Evolutionary conservation across 768 basidiomycete species (phyloP), one percentile per base, ranked within the genome.

Genomic region (Xerocomus spinulosus): DNA sequence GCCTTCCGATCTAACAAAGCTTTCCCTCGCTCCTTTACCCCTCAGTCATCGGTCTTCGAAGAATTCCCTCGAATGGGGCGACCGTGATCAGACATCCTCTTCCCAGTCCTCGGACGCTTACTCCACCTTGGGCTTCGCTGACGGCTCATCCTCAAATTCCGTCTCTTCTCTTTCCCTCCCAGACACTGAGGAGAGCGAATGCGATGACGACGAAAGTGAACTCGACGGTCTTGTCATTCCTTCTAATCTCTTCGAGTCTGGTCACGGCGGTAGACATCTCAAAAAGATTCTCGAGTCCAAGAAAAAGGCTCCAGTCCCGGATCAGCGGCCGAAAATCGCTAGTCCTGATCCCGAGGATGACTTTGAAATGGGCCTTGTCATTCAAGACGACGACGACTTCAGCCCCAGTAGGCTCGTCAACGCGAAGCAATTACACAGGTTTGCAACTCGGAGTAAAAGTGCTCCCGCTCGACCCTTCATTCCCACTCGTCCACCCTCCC

Each of bases 91-190:
- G 37, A 86, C 89, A 2, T 81, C 78, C 5, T 88, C 87, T 6
- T 88, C 87, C 13, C 86, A 87, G 59, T 91, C 88, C n/a, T 92
- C 89, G 20, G 90, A 92, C 63, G 80, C 86, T 9, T 90, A 87
- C 57, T 90, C 89, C 33, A 78, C 82, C 18, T 76, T 92, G 29
- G 84, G 87, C 42, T 84, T 91, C 53, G 80, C 81, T 34, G 82
- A 83, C 53, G 78, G 77, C 17, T 84, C 81, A 3, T 89, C 86
- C 12, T 87, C 85, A 23, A 83, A 81, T 50, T 87, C 84, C 32
- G 77, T 78, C 0, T 80, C 81, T 3, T 85, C 84, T 9, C 44
- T 69, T 36, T 85, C 82, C 30, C 68, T 83, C 21, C 83, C 84
- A 3, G 82, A 81, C 47, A 80, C 85, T 0, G 88, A 89, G 60